A percentile compares a stretch with the other conserved stretches of the same genome.
Evolutionary conservation across 441 rosid genomes (phyloP).

Genomic region (Syzygium malaccense): DNA sequence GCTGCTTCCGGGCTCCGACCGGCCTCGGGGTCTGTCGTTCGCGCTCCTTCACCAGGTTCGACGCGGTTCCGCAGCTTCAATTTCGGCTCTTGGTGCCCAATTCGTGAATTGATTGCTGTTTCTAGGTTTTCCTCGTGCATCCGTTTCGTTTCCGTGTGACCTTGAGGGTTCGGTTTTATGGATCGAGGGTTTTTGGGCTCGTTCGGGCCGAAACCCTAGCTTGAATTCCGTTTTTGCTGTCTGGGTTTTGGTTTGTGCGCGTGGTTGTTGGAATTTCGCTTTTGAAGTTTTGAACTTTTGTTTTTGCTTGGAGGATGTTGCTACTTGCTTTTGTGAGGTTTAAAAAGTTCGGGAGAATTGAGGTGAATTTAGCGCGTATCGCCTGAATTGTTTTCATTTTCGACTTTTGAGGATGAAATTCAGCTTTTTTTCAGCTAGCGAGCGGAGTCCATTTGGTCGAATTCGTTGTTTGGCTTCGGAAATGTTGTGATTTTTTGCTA

Average conservation of each 20-base stretch:
- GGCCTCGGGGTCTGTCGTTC: background rate
- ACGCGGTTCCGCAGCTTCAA: background rate
- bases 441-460: background rate
- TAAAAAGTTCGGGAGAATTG: background rate
- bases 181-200: background rate
- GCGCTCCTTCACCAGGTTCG: background rate
- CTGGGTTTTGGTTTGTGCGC: background rate
- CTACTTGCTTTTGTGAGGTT: background rate
- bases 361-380: background rate
- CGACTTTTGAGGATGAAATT: background rate
- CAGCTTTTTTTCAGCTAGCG: background rate
- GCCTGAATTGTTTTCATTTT: background rate
- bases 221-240: background rate
- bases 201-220: background rate
- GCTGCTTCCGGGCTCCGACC: background rate
- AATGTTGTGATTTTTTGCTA: background rate
- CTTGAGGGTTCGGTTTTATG: background rate
- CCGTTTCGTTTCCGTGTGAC: background rate
- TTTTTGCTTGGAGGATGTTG: background rate
- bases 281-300: background rate
- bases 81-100: background rate
- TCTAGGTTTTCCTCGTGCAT: background rate
- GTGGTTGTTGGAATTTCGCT: background rate
- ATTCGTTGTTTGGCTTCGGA: background rate
- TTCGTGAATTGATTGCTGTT: fast-evolving